Evolutionary conservation across 2,329 filamentous ascomycete genomes (phyloP).

Genomic region (Lachnellula hyalina): DNA sequence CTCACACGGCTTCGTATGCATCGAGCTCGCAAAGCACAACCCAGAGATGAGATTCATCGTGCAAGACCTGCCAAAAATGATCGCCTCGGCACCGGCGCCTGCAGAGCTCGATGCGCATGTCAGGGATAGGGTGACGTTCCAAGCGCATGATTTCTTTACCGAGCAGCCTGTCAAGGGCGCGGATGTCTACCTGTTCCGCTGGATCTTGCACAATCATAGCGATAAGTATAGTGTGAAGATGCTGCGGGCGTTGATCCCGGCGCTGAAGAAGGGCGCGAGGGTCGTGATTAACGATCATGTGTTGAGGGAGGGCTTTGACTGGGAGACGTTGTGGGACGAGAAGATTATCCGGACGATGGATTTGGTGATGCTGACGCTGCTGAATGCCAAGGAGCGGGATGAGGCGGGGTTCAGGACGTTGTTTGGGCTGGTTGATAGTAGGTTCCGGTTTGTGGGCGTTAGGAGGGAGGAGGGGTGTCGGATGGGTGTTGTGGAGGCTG

Average conservation of each 20-base stretch:
- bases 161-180: conserved; percentile 28
- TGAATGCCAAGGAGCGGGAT: conserved; percentile 47
- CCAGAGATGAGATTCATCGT: conserved; percentile 49
- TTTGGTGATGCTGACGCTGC: conserved; percentile 45
- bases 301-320: conserved; percentile 34
- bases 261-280: conserved; percentile 49
- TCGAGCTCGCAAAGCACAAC: conserved; percentile 48
- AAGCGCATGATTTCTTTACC: conserved; percentile 52
- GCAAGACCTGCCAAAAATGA: conserved; percentile 45
- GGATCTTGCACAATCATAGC: conserved; percentile 58
- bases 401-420: conserved; percentile 42
- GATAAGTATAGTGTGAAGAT: conserved; percentile 47
- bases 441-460: conserved; percentile 42
- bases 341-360: conserved; percentile 45
- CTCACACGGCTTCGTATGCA: conserved; percentile 51
- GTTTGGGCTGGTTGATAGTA: conserved; percentile 38
- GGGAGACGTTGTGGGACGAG: conserved; percentile 41
- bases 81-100: conserved; percentile 39
- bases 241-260: conserved; percentile 45
- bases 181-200: conserved; percentile 46
- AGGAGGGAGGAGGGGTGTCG: conserved; percentile 37
- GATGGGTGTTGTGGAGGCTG: conserved; percentile 46
- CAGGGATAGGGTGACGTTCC: conserved; percentile 34
- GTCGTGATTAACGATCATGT: conserved; percentile 41
- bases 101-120: conserved; percentile 36